These are phyloP conservation scores for Casaregolazyma lundiana DNA, from an alignment of 1,139 yeast species.

Conservation along the genomic window DNA sequence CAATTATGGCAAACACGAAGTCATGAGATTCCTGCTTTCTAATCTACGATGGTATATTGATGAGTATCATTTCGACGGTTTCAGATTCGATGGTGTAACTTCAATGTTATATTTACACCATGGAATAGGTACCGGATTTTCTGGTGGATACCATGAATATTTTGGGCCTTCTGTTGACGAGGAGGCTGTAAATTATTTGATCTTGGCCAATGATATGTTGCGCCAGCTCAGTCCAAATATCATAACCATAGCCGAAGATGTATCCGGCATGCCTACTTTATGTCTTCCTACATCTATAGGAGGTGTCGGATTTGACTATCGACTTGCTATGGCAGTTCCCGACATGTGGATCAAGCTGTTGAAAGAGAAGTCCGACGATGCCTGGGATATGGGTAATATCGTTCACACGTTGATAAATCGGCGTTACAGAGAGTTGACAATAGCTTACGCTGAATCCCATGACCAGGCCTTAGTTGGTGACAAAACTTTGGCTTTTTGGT, in stretches of 20 bases:
- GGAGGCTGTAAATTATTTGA: slow-evolving; percentile 81
- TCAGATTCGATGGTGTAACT: slow-evolving; percentile 95
- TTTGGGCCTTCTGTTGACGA: slow-evolving; percentile 76
- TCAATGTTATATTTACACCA: slow-evolving; percentile 89
- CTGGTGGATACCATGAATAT: slow-evolving; percentile 92
- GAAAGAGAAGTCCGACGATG: slow-evolving; percentile 79
- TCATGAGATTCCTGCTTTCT: slow-evolving; percentile 79
- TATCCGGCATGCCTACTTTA: slow-evolving; percentile 93
- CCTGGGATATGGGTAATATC: slow-evolving; percentile 85
- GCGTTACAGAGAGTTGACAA: slow-evolving; percentile 82
- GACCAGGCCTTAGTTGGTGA: slow-evolving; percentile 98
- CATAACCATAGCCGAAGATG: slow-evolving; percentile 92
- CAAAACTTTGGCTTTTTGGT: slow-evolving; percentile 94
- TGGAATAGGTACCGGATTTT: slow-evolving; percentile 82
- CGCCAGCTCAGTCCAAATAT: slow-evolving; percentile 51
- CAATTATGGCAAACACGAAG: slow-evolving; percentile 88
- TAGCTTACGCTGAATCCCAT: slow-evolving; percentile 91
- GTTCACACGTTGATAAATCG: slow-evolving; percentile 82
- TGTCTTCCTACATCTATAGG: slow-evolving; percentile 71
- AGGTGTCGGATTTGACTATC: slow-evolving; percentile 90
- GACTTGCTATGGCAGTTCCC: slow-evolving; percentile 95
- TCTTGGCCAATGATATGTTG: slow-evolving; percentile 80
- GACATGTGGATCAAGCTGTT: slow-evolving; percentile 97
- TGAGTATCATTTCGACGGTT: slow-evolving; percentile 86
- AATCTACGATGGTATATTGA: slow-evolving; percentile 82